Evolutionary conservation across 768 basidiomycete species (phyloP), one percentile per base, ranked within the genome.

Genomic region (Cystofilobasidium bisporidii): DNA sequence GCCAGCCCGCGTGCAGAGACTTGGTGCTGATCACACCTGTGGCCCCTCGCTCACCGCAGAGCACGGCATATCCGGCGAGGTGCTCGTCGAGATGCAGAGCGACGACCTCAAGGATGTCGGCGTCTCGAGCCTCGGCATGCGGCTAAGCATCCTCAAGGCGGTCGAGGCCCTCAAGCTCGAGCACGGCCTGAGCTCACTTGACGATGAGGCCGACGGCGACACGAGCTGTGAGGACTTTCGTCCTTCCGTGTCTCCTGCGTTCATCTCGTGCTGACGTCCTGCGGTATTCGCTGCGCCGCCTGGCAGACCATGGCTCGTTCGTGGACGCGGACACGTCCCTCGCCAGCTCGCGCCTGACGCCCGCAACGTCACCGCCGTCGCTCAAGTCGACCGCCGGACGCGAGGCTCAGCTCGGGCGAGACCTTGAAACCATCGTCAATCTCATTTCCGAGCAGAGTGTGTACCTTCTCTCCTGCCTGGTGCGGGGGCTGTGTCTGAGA

Each of bases 21-120:
- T n/a, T n/a, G n/a, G n/a, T n/a, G n/a, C 24, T 28, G 32, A 28
- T 28, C 8, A 20, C 17, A 9, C 17, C 40, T 41, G 9, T 41
- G 18, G 11, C 12, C 26, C 61, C 18, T 43, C 43, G 12, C 5
- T 36, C 36, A 36, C 12, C 36, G 12, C 36, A 94, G 94, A 92
- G 75, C 88, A 99, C 77, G 87, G 84, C 70, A 89, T 99, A 71
- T 87, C 87, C 22, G 96, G 96, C 64, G 92, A 97, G 71, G 85
- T 90, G 1, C 82, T 99, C 10, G 85, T 87, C 70, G 80, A 88
- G 72, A 82, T 97, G 58, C 88, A 91, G 75, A 82, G 85, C n/a
- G 88, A 92, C 28, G 78, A 84, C 1, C 83, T 99, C 71, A 89
- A 88, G 77, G 86, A 88, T 50, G 80, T 97, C 65, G 96, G 96